Percentiles rank a stretch among this genome's conserved stretches.
phyloP scores from a whole-genome alignment of 441 rosid species.

The Erodium texanum region DNA sequence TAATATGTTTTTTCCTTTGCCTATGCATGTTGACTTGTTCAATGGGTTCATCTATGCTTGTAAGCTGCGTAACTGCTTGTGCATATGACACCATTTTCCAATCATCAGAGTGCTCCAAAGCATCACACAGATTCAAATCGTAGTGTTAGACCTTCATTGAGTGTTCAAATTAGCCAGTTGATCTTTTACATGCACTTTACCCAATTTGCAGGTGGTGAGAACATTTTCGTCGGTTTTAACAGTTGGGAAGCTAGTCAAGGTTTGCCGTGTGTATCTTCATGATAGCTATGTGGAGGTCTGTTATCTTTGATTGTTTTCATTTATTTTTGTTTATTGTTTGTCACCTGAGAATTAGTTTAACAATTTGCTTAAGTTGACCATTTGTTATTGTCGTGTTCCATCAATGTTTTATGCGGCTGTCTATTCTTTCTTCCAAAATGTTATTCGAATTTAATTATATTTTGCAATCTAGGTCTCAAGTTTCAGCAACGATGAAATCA shows the following conservation, averaged over 20 bases:
- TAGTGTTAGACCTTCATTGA: too few relatives aligned
- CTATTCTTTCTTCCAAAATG: background rate
- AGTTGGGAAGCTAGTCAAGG: conserved; percentile 79
- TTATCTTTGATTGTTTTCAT: background rate
- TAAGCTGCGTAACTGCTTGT: too few relatives aligned
- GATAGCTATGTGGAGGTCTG: conserved; percentile 60
- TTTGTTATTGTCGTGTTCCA: background rate
- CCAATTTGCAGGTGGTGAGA: conserved; percentile 39
- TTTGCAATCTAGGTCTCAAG: conserved; percentile 58
- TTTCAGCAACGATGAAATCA: conserved; percentile 51
- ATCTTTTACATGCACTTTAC: background rate
- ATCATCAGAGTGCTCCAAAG: too few relatives aligned
- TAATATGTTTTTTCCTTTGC: too few relatives aligned
- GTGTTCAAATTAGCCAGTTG: too few relatives aligned
- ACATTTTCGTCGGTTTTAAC: conserved; percentile 58
- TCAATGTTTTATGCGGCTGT: background rate
- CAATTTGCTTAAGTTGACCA: background rate
- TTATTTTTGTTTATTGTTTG: background rate
- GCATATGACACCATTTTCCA: too few relatives aligned
- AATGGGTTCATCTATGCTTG: too few relatives aligned
- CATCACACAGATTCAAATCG: too few relatives aligned
- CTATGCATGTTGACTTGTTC: too few relatives aligned
- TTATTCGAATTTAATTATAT: conserved; percentile 8
- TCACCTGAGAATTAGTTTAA: conserved; percentile 1
- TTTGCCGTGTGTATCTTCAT: conserved; percentile 69